Conservation (phyloP, 805 yeast genomes). For the Kazachstania martiniae region DNA sequence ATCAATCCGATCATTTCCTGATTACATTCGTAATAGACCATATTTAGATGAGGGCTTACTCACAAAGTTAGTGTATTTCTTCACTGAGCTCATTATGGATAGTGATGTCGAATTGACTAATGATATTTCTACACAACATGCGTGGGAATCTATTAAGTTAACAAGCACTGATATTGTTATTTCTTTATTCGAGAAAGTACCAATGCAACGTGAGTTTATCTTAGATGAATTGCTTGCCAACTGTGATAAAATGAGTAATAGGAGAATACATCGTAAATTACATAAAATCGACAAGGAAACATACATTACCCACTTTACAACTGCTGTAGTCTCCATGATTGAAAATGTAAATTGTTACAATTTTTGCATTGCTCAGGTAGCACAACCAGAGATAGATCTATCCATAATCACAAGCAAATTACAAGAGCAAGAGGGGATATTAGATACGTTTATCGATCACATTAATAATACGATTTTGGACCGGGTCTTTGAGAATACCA, state of each 20-base stretch:
- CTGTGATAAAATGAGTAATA: constrained; percentile 38
- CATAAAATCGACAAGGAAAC: constrained; percentile 9
- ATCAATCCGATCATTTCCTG: constrained; percentile 14
- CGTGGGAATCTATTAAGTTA: constrained; percentile 15
- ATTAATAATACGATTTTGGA: constrained; percentile 16
- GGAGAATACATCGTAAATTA: constrained; percentile 27
- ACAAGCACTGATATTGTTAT: constrained; percentile 20
- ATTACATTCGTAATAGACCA: constrained; percentile 14
- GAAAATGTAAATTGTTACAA: constrained; percentile 15
- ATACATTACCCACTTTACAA: constrained; percentile 21
- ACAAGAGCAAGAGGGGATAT: constrained; percentile 2
- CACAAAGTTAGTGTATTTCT: constrained; percentile 49
- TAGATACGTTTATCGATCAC: constrained; percentile 12
- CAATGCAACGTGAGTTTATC: constrained; percentile 49
- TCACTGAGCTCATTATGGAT: constrained; percentile 18
- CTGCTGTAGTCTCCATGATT: constrained; percentile 17
- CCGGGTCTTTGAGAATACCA: constrained; percentile 17
- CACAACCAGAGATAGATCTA: constrained; percentile 1
- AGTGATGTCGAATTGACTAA: constrained; percentile 7
- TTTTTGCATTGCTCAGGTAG: not conserved
- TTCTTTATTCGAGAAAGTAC: constrained; percentile 31
- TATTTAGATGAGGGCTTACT: constrained; percentile 40
- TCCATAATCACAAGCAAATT: constrained; percentile 2
- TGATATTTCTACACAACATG: constrained; percentile 7
- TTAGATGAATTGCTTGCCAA: constrained; percentile 48